These are phyloP conservation scores for Candolleomyces aberdarensis DNA, from an alignment of 768 basidiomycete species.

Conservation along the genomic window DNA sequence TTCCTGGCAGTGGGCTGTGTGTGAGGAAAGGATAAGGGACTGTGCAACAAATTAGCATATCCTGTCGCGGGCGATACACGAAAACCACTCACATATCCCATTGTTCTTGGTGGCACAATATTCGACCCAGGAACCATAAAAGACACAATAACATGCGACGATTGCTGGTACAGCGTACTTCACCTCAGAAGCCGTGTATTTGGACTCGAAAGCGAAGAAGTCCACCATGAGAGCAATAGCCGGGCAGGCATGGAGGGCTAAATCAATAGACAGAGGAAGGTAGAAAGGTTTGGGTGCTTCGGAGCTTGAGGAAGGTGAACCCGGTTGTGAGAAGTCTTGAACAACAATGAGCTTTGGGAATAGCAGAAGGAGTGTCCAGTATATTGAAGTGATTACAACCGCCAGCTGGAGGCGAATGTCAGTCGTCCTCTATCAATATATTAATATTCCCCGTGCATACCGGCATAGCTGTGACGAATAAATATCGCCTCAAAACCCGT, in stretches of 20 bases:
- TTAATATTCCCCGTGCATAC: conserved; percentile 31
- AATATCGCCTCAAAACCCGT: conserved; percentile 45
- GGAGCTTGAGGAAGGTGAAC: conserved; percentile 24
- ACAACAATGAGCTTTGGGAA: conserved; percentile 56
- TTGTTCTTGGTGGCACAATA: conserved; percentile 56
- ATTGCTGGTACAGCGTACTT: conserved; percentile 27
- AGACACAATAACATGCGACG: conserved; percentile 26
- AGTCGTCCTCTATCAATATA: too few species aligned
- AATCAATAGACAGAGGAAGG: conserved; percentile 54
- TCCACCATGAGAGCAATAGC: conserved; percentile 56
- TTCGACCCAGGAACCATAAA: conserved; percentile 68
- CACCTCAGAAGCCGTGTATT: conserved; percentile 37
- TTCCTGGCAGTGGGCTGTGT: conserved; percentile 44
- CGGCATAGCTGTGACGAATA: conserved; percentile 66
- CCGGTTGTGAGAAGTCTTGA: conserved; percentile 17
- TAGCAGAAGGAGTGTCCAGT: conserved; percentile 62
- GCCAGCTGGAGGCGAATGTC: conserved; percentile 22
- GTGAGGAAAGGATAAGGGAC: conserved; percentile 87
- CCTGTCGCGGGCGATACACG: neutral
- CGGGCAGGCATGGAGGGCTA: conserved; percentile 66
- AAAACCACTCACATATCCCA: conserved; percentile 50
- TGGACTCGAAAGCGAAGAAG: conserved; percentile 64
- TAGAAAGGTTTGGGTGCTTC: conserved; percentile 25
- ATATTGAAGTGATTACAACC: conserved; percentile 47
- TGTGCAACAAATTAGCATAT: conserved; percentile 28